Conservation (phyloP, 1,284 basidiomycete species). For the Papiliotrema nemorosa region DNA sequence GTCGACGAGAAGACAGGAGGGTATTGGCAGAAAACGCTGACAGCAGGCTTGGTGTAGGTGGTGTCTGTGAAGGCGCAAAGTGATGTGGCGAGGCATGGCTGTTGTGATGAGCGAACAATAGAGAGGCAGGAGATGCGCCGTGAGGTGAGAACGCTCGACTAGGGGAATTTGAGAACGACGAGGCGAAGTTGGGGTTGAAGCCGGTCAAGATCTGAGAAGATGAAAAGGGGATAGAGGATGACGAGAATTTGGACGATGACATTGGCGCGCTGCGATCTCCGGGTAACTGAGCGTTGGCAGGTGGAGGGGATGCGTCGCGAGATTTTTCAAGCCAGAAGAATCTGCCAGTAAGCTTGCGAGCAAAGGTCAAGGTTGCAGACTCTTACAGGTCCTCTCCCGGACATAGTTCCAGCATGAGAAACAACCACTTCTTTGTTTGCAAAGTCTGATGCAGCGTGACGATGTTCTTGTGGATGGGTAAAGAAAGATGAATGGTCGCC, state of each 20-base stretch:
- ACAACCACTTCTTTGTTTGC: slow-evolving; percentile 73
- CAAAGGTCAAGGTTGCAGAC: neutral
- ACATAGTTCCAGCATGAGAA: slow-evolving; percentile 84
- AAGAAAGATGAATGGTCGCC: slow-evolving; percentile 91
- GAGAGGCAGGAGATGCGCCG: slow-evolving; percentile 36
- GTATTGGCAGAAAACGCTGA: slow-evolving; percentile 79
- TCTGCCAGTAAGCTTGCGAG: slow-evolving; percentile 20
- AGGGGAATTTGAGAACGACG: slow-evolving; percentile 37
- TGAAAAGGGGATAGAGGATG: slow-evolving; percentile 48
- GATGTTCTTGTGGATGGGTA: slow-evolving; percentile 87
- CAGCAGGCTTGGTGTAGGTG: slow-evolving; percentile 88
- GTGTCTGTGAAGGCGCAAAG: slow-evolving; percentile 58
- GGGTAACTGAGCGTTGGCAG: slow-evolving; percentile 53
- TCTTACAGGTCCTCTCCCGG: slow-evolving; percentile 76
- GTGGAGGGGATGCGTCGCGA: slow-evolving; percentile 70
- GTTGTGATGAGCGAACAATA: slow-evolving; percentile 44
- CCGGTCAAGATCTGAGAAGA: slow-evolving; percentile 41
- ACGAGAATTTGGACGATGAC: slow-evolving; percentile 47
- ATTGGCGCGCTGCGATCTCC: slow-evolving; percentile 31
- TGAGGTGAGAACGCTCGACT: slow-evolving; percentile 28
- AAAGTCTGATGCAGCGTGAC: slow-evolving; percentile 89
- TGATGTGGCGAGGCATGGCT: slow-evolving; percentile 18
- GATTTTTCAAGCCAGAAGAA: slow-evolving; percentile 97
- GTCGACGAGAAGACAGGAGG: slow-evolving; percentile 77
- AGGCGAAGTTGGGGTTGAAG: slow-evolving; percentile 23